Base-by-base conservation (phyloP, 352 stramenopile species). In the Phytophthora pluvialis region DNA sequence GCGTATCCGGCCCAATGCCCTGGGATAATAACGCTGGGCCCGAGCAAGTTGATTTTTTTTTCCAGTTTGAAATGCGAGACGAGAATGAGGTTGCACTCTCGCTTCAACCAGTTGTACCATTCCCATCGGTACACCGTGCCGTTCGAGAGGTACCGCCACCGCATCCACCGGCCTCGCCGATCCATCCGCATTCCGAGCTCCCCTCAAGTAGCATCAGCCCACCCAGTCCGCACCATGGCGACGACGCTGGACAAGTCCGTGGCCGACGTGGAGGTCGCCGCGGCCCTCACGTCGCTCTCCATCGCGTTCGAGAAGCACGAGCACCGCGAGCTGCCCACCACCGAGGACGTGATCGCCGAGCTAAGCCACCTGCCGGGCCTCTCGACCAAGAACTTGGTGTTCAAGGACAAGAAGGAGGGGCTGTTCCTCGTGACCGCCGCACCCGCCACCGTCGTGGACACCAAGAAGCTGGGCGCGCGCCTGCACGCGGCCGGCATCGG, bases 391-490 rank as follows among this genome's bases (percentile, higher is more conserved):
- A 99, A 99, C 73, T 78, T 99, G 26, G 95, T 99, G 64, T 96
- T 99, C 60, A 97, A 97, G 72, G 97, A 99, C 78, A 99, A 99
- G 78, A 99, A 99, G 75, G 89, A 98, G 69, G 97, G 97, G 0
- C 63, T 98, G 2, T 99, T 98, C 75, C 75, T 99, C n/a, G 90
- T 99, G 4, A 96, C 90, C 8, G 85, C 88, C 5, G 80, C 86
- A 8, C 72, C 86, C 13, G 75, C 77, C 13, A 91, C 94, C 12
- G 88, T 94, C 38, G 97, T 98, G 18, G 88, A 98, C 74, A 96
- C 89, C 25, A 98, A 98, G 70, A 77, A 90, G 40, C 75, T 99
- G 13, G 95, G 76, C 29, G 88, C 83, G 54, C 95, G 94, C 67
- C 72, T 97, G 35, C 67, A 71, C 50, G 64, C 64, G n/a, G 71